Base-by-base conservation (phyloP, 2,329 filamentous ascomycete species). In the Ilyonectria mors-panacis region DNA sequence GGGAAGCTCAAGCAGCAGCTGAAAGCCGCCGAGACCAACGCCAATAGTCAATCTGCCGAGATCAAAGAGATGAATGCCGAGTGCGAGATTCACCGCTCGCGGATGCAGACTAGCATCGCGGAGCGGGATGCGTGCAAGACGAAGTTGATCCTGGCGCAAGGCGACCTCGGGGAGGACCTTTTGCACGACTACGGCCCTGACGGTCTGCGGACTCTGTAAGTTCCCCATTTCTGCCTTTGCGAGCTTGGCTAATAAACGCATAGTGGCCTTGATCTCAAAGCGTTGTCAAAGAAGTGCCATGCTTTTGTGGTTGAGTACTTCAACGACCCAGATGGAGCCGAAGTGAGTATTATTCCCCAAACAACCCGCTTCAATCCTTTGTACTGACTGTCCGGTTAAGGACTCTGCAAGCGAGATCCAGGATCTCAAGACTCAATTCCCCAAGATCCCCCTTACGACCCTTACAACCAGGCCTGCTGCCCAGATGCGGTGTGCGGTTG, bases 1-100 rank as follows among this genome's bases (percentile, higher is more conserved):
- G 83, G 84, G 66, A 84, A 84, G 65, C 57, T 78, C 53, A 73
- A 67, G 54, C 59, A 67, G 58, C 65, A 44, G 6, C 28, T 78
- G 51, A 54, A 70, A 8, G 56, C 68, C 2, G 61, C 70, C 0
- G 70, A 76, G 19, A 60, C 61, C 13, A 60, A 72, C 54, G 69
- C 68, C 4, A 69, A 68, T 33, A 68, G 57, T 1, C 71, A 73
- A 1, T 62, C 60, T 3, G 68, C 63, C 6, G 74, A 77, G 65
- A 73, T 77, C 17, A 68, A 72, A 23, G 73, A 76, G 56, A 73
- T 76, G 69, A 73, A 69, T n/a, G 58, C 71, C 1, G 75, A 76
- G 44, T 75, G 73, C 42, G 73, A 76, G 13, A 54, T 74, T 21
- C 73, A 76, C 39, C 72, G 71, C 9, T 69, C 74, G 37, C 63